phyloP scores from a whole-genome alignment of 805 yeast species.

The Monosporozyma aquatica region DNA sequence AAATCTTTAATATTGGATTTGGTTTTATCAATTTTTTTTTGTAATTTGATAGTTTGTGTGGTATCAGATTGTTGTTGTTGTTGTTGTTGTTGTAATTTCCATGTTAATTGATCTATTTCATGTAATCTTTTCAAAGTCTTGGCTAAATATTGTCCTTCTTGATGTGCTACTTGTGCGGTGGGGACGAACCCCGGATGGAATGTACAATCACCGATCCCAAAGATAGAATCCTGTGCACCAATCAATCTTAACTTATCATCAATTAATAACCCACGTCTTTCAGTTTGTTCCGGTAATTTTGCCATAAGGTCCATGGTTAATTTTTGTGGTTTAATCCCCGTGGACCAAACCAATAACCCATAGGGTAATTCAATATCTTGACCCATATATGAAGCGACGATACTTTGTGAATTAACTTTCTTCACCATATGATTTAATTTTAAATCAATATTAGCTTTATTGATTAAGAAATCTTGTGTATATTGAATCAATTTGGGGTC shows the following conservation, averaged over 20 bases:
- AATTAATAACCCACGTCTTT: slow-evolving; percentile 83
- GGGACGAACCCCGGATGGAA: slow-evolving; percentile 81
- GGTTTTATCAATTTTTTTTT: slow-evolving; percentile 37
- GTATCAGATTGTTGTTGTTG: slow-evolving; percentile 6
- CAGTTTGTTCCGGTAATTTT: slow-evolving; percentile 56
- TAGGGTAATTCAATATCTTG: slow-evolving; percentile 77
- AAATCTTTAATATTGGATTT: slow-evolving; percentile 48
- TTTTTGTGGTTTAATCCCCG: slow-evolving; percentile 87
- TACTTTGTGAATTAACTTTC: slow-evolving; percentile 62
- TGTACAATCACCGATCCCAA: slow-evolving; percentile 92
- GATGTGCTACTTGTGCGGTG: slow-evolving; percentile 96
- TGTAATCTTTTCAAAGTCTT: slow-evolving; percentile 55
- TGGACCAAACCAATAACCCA: slow-evolving; percentile 94
- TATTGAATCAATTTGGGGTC: slow-evolving; percentile 62
- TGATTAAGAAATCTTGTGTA: slow-evolving; percentile 68
- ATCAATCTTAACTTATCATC: slow-evolving; percentile 74
- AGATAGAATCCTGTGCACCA: slow-evolving; percentile 69
- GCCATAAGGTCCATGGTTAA: slow-evolving; percentile 57
- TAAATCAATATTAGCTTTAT: slow-evolving; percentile 61
- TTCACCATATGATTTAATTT: slow-evolving; percentile 83
- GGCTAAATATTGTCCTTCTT: slow-evolving; percentile 81
- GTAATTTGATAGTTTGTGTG: slow-evolving; percentile 15
- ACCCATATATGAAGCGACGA: slow-evolving; percentile 58
- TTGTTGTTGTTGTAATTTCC: slow-evolving; percentile 22
- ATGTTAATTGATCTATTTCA: slow-evolving; percentile 50